These are phyloP conservation scores for Pseudogymnoascus sp. DNA, from an alignment of 2,329 filamentous ascomycete species.

Conservation along the genomic window DNA sequence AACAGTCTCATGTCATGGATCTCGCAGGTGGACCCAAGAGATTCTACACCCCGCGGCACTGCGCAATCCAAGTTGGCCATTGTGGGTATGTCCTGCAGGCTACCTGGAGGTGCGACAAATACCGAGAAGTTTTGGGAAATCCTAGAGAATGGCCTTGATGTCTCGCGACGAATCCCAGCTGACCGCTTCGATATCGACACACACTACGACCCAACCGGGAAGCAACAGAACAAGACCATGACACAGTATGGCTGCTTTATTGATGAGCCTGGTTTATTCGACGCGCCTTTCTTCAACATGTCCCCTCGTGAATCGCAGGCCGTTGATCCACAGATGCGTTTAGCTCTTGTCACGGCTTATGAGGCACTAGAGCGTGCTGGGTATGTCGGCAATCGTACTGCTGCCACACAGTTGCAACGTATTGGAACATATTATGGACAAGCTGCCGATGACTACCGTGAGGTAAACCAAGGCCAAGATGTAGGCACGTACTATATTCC, in stretches of 20 bases:
- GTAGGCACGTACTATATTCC: slow-evolving; percentile 12
- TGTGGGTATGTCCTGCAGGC: slow-evolving; percentile 27
- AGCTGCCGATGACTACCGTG: slow-evolving; percentile 10
- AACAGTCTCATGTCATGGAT: slow-evolving; percentile 1
- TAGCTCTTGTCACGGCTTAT: slow-evolving; percentile 66
- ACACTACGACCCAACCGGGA: slow-evolving; percentile 61
- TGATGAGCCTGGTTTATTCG: slow-evolving; percentile 64
- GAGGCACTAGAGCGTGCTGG: slow-evolving; percentile 72
- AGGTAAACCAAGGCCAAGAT: slow-evolving; percentile 4
- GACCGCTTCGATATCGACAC: slow-evolving; percentile 63
- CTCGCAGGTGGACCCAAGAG: background rate
- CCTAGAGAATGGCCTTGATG: slow-evolving; percentile 54
- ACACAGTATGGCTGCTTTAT: slow-evolving; percentile 64
- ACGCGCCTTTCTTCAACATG: slow-evolving; percentile 76
- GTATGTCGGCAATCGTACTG: slow-evolving; percentile 40
- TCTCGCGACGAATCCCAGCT: slow-evolving; percentile 50
- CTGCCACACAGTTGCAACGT: slow-evolving; percentile 34
- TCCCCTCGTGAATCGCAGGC: slow-evolving; percentile 69
- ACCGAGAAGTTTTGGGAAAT: slow-evolving; percentile 28
- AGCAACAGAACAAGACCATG: slow-evolving; percentile 63
- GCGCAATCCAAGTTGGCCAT: slow-evolving; percentile 43
- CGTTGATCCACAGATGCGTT: slow-evolving; percentile 68
- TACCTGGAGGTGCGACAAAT: slow-evolving; percentile 33
- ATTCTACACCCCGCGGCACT: slow-evolving; percentile 27
- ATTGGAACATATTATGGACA: slow-evolving; percentile 9